phyloP scores from a whole-genome alignment of 164 flowering plant genomes.

The Chimonanthus praecox region DNA sequence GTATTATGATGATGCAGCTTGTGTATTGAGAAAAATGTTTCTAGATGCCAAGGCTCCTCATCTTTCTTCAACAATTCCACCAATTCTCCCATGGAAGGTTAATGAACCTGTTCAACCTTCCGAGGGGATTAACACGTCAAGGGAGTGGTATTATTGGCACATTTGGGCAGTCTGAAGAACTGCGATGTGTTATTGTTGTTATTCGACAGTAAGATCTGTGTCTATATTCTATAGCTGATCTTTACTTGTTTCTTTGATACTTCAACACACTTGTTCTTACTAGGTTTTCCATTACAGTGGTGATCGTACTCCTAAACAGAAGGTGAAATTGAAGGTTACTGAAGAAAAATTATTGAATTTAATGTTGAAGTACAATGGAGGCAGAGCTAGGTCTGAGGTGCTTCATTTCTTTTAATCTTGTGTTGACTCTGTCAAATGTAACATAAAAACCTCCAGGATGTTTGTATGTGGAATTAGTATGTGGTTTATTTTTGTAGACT shows the following conservation, averaged over 20 bases:
- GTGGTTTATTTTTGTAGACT: slow-evolving; percentile 47
- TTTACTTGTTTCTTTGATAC: background rate
- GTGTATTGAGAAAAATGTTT: slow-evolving; percentile 94
- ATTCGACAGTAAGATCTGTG: slow-evolving; percentile 76
- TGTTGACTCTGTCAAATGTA: background rate
- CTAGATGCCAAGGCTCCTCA: slow-evolving; percentile 99
- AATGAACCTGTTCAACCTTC: slow-evolving; percentile 73
- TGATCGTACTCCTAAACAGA: slow-evolving; percentile 99
- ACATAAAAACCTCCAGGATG: background rate
- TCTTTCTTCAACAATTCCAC: slow-evolving; percentile 93
- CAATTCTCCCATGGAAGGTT: slow-evolving; percentile 91
- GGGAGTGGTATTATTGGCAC: slow-evolving; percentile 98
- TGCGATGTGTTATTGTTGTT: slow-evolving; percentile 89
- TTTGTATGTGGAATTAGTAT: background rate
- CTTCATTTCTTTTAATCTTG: slow-evolving; percentile 7
- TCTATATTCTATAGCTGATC: background rate
- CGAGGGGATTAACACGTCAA: slow-evolving; percentile 92
- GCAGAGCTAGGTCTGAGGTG: slow-evolving; percentile 90
- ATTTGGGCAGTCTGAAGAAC: slow-evolving; percentile 96
- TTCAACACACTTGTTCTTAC: background rate
- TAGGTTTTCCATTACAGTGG: slow-evolving; percentile 50
- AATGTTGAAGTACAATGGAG: slow-evolving; percentile 95
- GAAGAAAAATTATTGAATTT: slow-evolving; percentile 90
- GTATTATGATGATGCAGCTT: slow-evolving; percentile 99
- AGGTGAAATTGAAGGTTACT: slow-evolving; percentile 93